phyloP scores from a whole-genome alignment of 2,329 filamentous ascomycete genomes.

The Fusarium pseudoanthophilum region DNA sequence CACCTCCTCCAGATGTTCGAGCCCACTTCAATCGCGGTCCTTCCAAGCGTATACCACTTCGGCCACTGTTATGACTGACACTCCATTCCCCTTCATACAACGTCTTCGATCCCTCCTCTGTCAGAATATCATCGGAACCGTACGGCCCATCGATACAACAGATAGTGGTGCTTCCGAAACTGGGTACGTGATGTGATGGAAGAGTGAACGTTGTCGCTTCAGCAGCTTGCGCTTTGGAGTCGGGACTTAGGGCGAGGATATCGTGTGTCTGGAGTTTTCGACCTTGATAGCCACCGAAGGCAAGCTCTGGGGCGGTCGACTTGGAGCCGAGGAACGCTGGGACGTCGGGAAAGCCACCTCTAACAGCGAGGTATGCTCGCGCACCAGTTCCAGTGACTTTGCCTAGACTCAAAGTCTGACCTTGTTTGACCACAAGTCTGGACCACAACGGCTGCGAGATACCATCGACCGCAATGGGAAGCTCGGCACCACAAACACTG shows the following conservation, averaged over 20 bases:
- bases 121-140: background rate
- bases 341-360: slow-evolving; percentile 50
- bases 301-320: slow-evolving; percentile 66
- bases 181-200: background rate
- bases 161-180: background rate
- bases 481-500: background rate
- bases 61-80: background rate
- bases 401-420: background rate
- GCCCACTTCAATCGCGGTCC: slow-evolving; percentile 70
- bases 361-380: background rate
- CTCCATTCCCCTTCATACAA: background rate
- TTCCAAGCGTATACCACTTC: slow-evolving; percentile 68
- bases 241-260: slow-evolving; percentile 15
- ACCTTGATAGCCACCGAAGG: slow-evolving; percentile 69
- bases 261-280: slow-evolving; percentile 59
- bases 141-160: background rate
- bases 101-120: background rate
- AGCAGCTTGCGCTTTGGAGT: background rate
- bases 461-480: background rate
- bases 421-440: background rate
- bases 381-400: background rate
- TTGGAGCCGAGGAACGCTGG: slow-evolving; percentile 69
- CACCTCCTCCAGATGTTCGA: slow-evolving; percentile 68
- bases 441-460: background rate
- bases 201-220: background rate